A percentile compares a stretch with the other conserved stretches of the same genome.
Conservation (phyloP, 371 early-diverging fungal genomes). For the Mortierella sp. region DNA sequence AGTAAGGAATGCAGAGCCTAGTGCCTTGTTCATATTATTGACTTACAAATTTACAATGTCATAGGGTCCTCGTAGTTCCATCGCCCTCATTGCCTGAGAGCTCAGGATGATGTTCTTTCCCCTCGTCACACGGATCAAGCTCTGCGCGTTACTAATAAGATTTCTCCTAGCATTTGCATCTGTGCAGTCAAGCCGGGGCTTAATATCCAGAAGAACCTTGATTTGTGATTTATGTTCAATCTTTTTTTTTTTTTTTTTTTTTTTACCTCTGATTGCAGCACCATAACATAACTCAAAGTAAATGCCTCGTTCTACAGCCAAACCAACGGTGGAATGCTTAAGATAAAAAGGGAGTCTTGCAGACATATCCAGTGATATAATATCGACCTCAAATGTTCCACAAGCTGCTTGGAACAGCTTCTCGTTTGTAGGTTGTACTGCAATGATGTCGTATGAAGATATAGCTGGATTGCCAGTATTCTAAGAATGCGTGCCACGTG, state of each 20-base stretch:
- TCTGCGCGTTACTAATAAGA: conserved; percentile 81
- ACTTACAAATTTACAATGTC: conserved; percentile 88
- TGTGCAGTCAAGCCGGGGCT: conserved; percentile 12
- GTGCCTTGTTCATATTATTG: too few relatives aligned
- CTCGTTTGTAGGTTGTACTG: conserved; percentile 84
- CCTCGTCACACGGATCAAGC: conserved; percentile 83
- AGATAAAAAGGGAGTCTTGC: conserved; percentile 80
- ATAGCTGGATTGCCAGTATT: conserved; percentile 63
- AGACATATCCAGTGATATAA: conserved; percentile 89
- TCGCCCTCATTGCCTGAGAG: conserved; percentile 80
- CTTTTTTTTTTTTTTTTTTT: background rate
- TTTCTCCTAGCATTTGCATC: conserved; percentile 71
- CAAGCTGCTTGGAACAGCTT: conserved; percentile 86
- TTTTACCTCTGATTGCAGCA: conserved; percentile 76
- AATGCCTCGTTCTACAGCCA: conserved; percentile 84
- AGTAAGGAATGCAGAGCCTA: too few relatives aligned
- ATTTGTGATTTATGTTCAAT: background rate
- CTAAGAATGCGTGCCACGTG: conserved; percentile 34
- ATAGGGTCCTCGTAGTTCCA: conserved; percentile 86
- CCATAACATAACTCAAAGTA: conserved; percentile 91
- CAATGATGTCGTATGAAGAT: conserved; percentile 82
- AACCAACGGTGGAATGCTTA: conserved; percentile 74
- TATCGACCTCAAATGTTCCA: conserved; percentile 82
- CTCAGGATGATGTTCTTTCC: conserved; percentile 92
- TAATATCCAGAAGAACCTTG: conserved; percentile 1